A percentile compares a stretch with the other conserved stretches of the same genome.
Conservation (phyloP, 768 basidiomycete genomes). For the Amanita phalloides region DNA sequence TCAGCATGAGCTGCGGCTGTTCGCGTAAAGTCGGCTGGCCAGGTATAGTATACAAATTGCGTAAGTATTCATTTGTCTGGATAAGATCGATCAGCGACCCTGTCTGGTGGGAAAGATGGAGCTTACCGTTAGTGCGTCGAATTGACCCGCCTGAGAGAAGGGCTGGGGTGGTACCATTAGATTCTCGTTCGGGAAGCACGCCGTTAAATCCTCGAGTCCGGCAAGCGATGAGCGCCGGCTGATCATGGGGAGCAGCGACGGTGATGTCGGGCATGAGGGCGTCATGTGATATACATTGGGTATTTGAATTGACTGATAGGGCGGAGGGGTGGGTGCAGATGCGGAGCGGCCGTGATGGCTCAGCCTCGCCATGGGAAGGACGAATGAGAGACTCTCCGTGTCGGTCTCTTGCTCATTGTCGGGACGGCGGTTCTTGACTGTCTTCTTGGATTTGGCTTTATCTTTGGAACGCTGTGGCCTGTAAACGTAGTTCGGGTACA, state of each 20-base stretch:
- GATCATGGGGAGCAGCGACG: slow-evolving; percentile 48
- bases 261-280: slow-evolving; percentile 56
- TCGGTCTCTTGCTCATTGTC: slow-evolving; percentile 29
- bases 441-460: slow-evolving; percentile 37
- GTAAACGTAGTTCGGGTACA: slow-evolving; percentile 73
- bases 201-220: slow-evolving; percentile 38
- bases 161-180: slow-evolving; percentile 23
- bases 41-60: slow-evolving; percentile 33
- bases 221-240: slow-evolving; percentile 42
- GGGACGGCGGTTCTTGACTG: slow-evolving; percentile 16
- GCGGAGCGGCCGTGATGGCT: slow-evolving; percentile 26
- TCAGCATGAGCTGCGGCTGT: slow-evolving; percentile 25
- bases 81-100: background rate
- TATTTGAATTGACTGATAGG: slow-evolving; percentile 58
- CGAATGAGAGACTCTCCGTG: slow-evolving; percentile 25
- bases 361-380: slow-evolving; percentile 20
- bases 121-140: slow-evolving; percentile 37
- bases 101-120: background rate
- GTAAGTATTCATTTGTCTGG: slow-evolving; percentile 40
- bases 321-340: slow-evolving; percentile 57
- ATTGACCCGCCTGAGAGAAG: slow-evolving; percentile 26
- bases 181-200: slow-evolving; percentile 35
- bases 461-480: slow-evolving; percentile 59
- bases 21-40: slow-evolving; percentile 7
- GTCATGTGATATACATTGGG: slow-evolving; percentile 45